Base-by-base conservation (phyloP, 768 basidiomycete species). In the Naganishia friedmannii region DNA sequence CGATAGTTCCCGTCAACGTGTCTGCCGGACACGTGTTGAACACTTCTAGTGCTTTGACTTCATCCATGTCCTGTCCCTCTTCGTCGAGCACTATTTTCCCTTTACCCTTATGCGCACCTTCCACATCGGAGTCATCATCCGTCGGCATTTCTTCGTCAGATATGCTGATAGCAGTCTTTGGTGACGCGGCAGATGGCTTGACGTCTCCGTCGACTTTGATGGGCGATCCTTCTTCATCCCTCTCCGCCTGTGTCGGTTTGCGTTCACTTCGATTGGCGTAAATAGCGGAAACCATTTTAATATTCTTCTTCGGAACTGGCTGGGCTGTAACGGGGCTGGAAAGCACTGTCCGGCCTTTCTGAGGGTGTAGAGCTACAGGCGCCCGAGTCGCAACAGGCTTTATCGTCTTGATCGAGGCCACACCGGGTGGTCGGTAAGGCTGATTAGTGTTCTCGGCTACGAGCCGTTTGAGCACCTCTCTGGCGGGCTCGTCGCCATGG, bases 1-100 rank as follows among this genome's bases (percentile, higher is more conserved):
- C 82, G 26, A 83, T 84, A n/a, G 84, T 77, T 29, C 84, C 83
- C 34, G 83, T 81, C 46, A 85, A 71, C 51, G 79, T 74, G 17
- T 83, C 82, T 45, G 77, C 78, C 23, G 76, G 76, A 51, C 80
- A 82, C 23, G 78, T 74, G 70, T 84, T 84, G 79, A 85, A 85
- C 66, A 82, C 83, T 34, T 77, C 77, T 32, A 83, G 60, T 26
- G 82, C 83, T 37, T 77, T 76, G 0, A 71, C 77, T 54, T 81
- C 80, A 23, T 79, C 75, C 48, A 79, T 73, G 53, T 74, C 75
- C 56, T 75, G 73, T 4, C 73, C 74, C 15, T 73, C 75, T 10
- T 65, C 73, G 28, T 74, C 73, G 4, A 71, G 69, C 13, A 45
- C 71, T 19, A 51, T 48, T 31, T 54, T 73, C 28, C 72, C 69